Evolutionary conservation across 768 basidiomycete species (phyloP).

Genomic region (Cystobasidium ongulense): DNA sequence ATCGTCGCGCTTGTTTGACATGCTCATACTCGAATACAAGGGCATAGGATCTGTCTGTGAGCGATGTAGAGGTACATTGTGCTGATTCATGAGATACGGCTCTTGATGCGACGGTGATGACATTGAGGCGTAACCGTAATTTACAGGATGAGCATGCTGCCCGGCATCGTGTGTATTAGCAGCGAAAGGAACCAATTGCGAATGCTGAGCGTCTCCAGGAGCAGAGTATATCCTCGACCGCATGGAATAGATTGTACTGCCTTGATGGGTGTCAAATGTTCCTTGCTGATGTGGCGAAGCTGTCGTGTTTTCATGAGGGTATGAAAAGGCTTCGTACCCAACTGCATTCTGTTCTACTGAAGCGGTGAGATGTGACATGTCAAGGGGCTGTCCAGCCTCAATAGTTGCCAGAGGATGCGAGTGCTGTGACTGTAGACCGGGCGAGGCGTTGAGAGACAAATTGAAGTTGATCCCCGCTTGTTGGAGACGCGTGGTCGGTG

Average conservation of each 20-base stretch:
- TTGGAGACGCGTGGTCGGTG: background rate
- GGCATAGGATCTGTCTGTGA: conserved; percentile 23
- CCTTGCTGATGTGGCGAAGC: background rate
- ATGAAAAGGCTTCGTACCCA: too few species aligned
- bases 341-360: background rate
- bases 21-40: background rate
- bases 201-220: background rate
- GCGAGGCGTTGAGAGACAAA: background rate
- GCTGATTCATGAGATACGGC: background rate
- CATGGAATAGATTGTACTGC: background rate
- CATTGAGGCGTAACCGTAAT: background rate
- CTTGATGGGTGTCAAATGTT: background rate
- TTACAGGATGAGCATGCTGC: background rate
- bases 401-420: background rate
- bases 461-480: conserved; percentile 21
- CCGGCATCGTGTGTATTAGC: background rate
- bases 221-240: conserved; percentile 10
- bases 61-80: conserved; percentile 1
- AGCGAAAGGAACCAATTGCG: background rate
- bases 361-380: background rate
- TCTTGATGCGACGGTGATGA: background rate
- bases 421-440: background rate
- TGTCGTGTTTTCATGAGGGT: background rate
- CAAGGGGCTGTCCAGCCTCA: background rate
- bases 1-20: background rate